phyloP scores from a whole-genome alignment of 768 basidiomycete species.

The Epithele typhae region DNA sequence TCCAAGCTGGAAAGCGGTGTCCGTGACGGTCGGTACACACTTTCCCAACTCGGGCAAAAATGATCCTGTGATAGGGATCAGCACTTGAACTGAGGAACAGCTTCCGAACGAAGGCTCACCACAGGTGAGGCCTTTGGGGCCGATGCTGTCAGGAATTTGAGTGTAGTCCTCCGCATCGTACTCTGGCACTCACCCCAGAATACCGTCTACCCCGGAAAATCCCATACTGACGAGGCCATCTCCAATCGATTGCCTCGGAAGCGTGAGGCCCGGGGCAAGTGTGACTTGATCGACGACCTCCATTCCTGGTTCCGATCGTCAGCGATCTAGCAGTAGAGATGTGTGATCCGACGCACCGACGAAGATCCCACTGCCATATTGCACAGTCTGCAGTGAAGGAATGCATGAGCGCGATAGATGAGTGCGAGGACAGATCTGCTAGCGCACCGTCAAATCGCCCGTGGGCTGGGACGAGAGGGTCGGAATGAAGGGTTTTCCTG shows the following conservation, averaged over 20 bases:
- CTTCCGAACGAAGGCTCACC: too few relatives aligned
- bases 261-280: conserved; percentile 33
- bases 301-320: neutral
- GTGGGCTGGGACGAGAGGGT: conserved; percentile 1
- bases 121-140: conserved; percentile 42
- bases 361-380: conserved; percentile 16
- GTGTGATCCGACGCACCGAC: conserved; percentile 2
- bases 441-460: conserved; percentile 1
- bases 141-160: conserved; percentile 28
- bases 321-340: neutral
- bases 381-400: conserved; percentile 3
- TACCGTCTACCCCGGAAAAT: conserved; percentile 46
- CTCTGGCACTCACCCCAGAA: conserved; percentile 32
- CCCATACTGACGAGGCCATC: conserved; percentile 34
- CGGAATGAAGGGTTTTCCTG: conserved; percentile 3
- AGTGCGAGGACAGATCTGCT: neutral
- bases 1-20: conserved; percentile 43
- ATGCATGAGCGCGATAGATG: neutral
- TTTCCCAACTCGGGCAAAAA: neutral
- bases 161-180: too few relatives aligned
- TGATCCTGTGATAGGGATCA: conserved; percentile 3
- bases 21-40: conserved; percentile 45
- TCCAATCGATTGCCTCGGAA: conserved; percentile 41
- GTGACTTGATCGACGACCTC: conserved; percentile 35
- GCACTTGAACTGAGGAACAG: neutral